Evolutionary conservation across 176 grass and related monocot species (phyloP), one percentile per base, ranked within the genome.

Genomic region (Miscanthus lutarioriparius): DNA sequence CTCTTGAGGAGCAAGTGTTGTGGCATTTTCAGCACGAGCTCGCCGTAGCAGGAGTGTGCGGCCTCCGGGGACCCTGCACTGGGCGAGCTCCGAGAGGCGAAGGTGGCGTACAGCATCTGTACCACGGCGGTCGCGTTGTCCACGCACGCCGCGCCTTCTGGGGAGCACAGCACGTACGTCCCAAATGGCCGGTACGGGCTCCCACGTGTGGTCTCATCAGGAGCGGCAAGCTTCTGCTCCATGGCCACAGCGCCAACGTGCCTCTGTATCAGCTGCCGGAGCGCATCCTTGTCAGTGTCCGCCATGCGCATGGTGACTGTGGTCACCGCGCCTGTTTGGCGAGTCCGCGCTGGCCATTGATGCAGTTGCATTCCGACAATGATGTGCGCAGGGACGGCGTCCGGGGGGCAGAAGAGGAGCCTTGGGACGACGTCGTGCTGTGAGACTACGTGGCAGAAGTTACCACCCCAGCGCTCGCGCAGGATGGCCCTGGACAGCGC

Each of bases 351-450:
- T 2, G 72, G 64, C 47, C 74, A 64, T 71, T 92, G 84, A 30
- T 85, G 87, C 32, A 90, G 91, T 64, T 94, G 91, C 91, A 99
- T 36, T 7, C 87, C 83, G 0, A 81, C 58, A 1, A 86, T 73
- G 14, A 93, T 30, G 36, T 72, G 73, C 2, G 86, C 61, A 10
- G 86, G 85, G 36, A 89, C 17, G 19, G 62, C n/a, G 2, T 85
- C 72, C 1, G 89, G 70, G 2, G 97, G 93, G 88, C 93, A 94
- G 71, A 99, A 96, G 66, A 96, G 82, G 70, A 94, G 88, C 85
- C 97, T 90, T 8, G 97, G 97, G 53, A 94, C 51, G 8, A 94
- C 66, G 40, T 99, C 97, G 3, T 91, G 88, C 85, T 96, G 97
- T 4, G 91, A 82, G 16, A 92, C 93, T 0, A 99, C 88, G 20